Evolutionary conservation across 208 protist genomes (phyloP).

Genomic region (Porcisia hertigi): DNA sequence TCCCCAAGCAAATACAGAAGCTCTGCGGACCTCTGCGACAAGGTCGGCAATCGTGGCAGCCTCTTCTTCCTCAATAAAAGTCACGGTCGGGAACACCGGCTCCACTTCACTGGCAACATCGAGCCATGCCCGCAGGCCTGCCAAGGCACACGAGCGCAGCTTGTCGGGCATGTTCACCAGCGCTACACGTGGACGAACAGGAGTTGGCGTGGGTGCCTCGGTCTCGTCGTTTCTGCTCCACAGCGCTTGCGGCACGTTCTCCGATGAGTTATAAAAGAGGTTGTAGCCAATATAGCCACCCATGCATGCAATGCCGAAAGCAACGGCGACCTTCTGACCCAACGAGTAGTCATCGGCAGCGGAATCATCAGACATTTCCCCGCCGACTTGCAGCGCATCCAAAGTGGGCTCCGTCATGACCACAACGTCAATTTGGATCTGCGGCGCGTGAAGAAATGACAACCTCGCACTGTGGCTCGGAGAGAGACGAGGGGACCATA

Average conservation of each 20-base stretch:
- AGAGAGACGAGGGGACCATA: not conserved
- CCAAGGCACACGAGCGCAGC: constrained; percentile 19
- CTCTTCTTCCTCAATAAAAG: constrained; percentile 59
- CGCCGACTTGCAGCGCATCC: not conserved
- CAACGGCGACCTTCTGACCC: constrained; percentile 28
- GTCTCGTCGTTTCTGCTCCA: constrained; percentile 17
- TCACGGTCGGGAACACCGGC: constrained; percentile 47
- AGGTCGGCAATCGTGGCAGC: constrained; percentile 36
- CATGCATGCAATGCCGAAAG: constrained; percentile 43
- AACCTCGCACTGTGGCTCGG: not conserved
- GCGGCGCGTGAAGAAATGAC: not conserved
- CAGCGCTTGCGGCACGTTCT: constrained; percentile 45
- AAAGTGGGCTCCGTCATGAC: not conserved
- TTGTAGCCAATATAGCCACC: constrained; percentile 45
- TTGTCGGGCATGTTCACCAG: constrained; percentile 65
- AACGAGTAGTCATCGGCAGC: not conserved
- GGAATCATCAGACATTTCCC: not conserved
- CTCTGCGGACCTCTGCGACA: constrained; percentile 29
- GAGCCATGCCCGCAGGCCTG: constrained; percentile 34
- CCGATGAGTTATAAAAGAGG: constrained; percentile 29
- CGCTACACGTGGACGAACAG: constrained; percentile 17
- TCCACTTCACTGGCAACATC: constrained; percentile 29
- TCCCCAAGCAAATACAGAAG: constrained; percentile 52
- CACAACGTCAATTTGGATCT: not conserved
- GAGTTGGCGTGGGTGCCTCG: not conserved